phyloP scores from a whole-genome alignment of 139 green algal species.

The Chlorella sorokiniana region DNA sequence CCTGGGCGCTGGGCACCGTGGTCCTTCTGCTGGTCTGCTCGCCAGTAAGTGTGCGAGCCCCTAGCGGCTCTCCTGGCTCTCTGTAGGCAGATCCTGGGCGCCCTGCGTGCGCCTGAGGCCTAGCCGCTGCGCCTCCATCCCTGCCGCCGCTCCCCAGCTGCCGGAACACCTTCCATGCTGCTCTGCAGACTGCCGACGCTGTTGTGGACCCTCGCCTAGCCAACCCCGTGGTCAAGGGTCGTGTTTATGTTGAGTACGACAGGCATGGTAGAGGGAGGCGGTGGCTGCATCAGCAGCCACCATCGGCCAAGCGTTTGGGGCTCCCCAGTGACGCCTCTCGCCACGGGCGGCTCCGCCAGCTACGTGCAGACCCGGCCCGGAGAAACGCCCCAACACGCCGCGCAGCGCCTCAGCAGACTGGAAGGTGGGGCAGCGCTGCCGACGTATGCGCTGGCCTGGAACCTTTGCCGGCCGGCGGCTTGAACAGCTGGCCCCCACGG shows the following conservation, averaged over 20 bases:
- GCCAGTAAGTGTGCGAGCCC: background rate
- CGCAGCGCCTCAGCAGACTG: background rate
- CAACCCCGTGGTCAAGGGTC: background rate
- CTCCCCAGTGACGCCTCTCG: background rate
- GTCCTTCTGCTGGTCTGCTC: background rate
- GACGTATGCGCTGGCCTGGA: background rate
- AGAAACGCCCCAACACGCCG: background rate
- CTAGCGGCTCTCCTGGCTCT: background rate
- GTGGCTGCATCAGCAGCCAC: background rate
- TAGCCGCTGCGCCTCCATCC: too few relatives aligned
- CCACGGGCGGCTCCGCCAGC: background rate
- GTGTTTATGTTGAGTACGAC: background rate
- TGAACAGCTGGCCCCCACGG: too few relatives aligned
- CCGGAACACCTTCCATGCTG: constrained; percentile 12
- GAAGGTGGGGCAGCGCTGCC: background rate
- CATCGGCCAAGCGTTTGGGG: background rate
- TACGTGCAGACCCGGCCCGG: background rate
- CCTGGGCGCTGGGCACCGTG: background rate
- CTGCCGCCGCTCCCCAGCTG: too few relatives aligned
- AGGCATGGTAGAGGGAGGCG: too few relatives aligned
- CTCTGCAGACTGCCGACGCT: background rate
- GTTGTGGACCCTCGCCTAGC: background rate
- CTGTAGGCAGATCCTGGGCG: too few relatives aligned
- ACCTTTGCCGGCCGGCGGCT: too few relatives aligned
- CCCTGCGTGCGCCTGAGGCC: too few relatives aligned